Evolutionary conservation across 768 basidiomycete species (phyloP).

Genomic region (Phanerochaete carnosa): DNA sequence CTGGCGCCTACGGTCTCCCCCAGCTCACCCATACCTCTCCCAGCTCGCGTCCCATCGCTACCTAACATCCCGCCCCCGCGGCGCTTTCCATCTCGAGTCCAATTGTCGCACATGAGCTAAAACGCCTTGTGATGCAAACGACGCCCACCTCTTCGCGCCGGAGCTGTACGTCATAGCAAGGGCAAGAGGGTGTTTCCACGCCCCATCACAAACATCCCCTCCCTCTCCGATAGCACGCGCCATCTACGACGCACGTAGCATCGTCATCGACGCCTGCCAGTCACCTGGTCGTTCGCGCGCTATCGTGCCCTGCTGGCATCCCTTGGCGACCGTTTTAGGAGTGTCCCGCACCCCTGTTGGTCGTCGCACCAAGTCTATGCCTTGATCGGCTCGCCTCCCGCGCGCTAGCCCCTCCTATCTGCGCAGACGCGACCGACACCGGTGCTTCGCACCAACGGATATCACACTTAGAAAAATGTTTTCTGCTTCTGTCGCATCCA

Average conservation of each 20-base stretch:
- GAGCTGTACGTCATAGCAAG: not conserved
- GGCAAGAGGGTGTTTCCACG: not conserved
- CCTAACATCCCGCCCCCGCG: not conserved
- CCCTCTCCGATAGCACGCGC: not conserved
- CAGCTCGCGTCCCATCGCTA: constrained; percentile 8
- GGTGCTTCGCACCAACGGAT: too few relatives aligned
- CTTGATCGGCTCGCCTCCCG: not conserved
- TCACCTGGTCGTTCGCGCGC: not conserved
- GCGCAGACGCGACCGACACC: not conserved
- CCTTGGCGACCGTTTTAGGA: not conserved
- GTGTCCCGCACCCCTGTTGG: not conserved
- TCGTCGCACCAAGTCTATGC: not conserved
- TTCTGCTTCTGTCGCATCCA: not conserved
- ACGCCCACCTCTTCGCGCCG: not conserved
- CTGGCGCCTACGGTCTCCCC: not conserved
- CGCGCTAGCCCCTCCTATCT: not conserved
- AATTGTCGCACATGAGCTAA: not conserved
- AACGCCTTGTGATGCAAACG: not conserved
- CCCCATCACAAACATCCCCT: not conserved
- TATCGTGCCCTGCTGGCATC: not conserved
- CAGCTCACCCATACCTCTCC: not conserved
- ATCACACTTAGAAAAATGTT: too few relatives aligned
- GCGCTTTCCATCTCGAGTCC: not conserved
- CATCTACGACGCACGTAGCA: too few relatives aligned
- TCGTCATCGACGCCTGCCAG: not conserved